Evolutionary conservation across 2,329 filamentous ascomycete genomes (phyloP).

Genomic region (Bipolaris gigantea): DNA sequence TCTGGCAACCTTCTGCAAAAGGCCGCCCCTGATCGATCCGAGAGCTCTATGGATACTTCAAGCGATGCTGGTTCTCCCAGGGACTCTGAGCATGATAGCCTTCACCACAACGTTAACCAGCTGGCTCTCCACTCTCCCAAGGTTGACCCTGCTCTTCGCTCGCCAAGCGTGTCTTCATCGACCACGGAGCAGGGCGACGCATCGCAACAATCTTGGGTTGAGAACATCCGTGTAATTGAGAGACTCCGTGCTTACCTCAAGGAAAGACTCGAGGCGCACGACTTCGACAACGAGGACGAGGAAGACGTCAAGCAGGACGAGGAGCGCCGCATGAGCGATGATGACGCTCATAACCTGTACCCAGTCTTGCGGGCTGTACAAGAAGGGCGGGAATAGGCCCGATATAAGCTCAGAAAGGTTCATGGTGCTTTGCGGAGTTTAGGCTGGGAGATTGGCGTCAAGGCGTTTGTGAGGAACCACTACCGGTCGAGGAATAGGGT

Average conservation of each 20-base stretch:
- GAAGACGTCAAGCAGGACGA: conserved; percentile 36
- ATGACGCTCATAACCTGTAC: conserved; percentile 46
- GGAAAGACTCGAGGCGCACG: conserved; percentile 56
- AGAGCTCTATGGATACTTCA: conserved; percentile 47
- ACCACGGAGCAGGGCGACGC: conserved; percentile 39
- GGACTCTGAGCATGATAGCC: conserved; percentile 40
- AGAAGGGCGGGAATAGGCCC: conserved; percentile 41
- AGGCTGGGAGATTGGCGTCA: conserved; percentile 14
- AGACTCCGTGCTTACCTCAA: conserved; percentile 60
- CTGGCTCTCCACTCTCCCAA: conserved; percentile 46
- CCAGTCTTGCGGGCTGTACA: conserved; percentile 47
- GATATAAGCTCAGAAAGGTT: not conserved
- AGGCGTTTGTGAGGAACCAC: conserved; percentile 11
- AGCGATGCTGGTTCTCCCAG: conserved; percentile 40
- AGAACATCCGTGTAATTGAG: conserved; percentile 67
- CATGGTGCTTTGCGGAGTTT: conserved; percentile 21
- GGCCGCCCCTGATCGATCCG: conserved; percentile 41
- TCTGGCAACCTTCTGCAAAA: conserved; percentile 62
- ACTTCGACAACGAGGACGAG: conserved; percentile 44
- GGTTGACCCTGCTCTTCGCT: conserved; percentile 45
- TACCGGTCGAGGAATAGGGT: conserved; percentile 6
- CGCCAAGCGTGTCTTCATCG: conserved; percentile 44
- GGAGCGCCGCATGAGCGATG: conserved; percentile 40
- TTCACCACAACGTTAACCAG: conserved; percentile 45
- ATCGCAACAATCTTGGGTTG: conserved; percentile 60